Evolutionary conservation across 805 yeast species (phyloP), one percentile per base, ranked within the genome.

Genomic region (Suhomyces canberraensis): DNA sequence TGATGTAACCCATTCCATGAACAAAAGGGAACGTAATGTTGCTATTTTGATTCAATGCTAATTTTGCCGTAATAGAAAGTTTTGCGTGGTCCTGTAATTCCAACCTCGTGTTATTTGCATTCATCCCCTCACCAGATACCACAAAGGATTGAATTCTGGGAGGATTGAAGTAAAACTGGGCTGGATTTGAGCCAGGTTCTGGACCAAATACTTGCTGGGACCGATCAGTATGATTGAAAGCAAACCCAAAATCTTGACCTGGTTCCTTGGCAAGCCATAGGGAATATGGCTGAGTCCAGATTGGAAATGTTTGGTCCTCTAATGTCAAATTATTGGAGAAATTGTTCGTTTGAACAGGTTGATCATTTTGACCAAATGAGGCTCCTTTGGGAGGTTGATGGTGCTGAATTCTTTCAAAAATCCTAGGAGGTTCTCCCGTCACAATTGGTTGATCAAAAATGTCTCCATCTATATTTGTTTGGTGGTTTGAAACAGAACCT

Each of bases 231-330:
- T 86, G 88, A 19, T 84, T 73, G 32, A 83, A 65, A 1, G 86
- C 89, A 35, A 85, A 53, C 2, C 95, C 95, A 21, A 60, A 63
- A 36, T 72, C 78, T 31, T 63, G 63, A 4, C 52, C 57, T 2
- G 61, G 63, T 27, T 65, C 71, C 37, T 66, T 75, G 7, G 81
- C 64, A 43, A 69, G 69, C 91, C 90, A 85, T 4, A 84, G 61
- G 20, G 86, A 76, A 51, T 84, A 85, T 1, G 95, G 95, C 47
- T 83, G 88, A 0, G 91, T 78, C 89, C 90, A 86, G 0, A 79
- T 73, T 0, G 91, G 86, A 39, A 75, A 66, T 2, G 78, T 75
- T 52, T 83, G 91, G 37, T 71, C 70, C 1, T 73, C 88, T 24
- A 86, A 68, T 8, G 85, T 58, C 56, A 86, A 60, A 58, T 86